phyloP scores from a whole-genome alignment of 2,329 filamentous ascomycete genomes.

The Biscogniauxia mediterranea region DNA sequence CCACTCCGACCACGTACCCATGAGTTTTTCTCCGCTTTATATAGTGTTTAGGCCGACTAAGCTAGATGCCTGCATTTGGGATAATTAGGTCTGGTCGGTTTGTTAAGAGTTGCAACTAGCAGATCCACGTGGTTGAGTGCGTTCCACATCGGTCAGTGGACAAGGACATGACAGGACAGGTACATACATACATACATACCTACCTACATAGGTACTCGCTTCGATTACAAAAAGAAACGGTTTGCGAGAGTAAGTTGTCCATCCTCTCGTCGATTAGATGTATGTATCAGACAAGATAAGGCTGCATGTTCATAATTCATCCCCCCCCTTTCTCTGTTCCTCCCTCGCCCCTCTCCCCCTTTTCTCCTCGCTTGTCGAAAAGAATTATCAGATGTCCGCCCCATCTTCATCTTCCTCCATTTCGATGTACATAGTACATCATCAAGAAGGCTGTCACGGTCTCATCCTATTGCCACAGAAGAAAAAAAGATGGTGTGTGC shows the following conservation, averaged over 20 bases:
- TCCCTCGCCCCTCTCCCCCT: neutral
- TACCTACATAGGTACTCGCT: too few relatives aligned
- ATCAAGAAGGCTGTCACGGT: neutral
- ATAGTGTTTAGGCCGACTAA: neutral
- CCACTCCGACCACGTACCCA: neutral
- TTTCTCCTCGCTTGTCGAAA: neutral
- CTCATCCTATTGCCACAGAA: neutral
- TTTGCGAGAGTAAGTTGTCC: neutral
- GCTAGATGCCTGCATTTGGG: neutral
- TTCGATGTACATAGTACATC: neutral
- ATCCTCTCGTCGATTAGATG: neutral
- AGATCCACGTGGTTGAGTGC: conserved; percentile 20
- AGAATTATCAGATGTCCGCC: neutral
- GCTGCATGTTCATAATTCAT: conserved; percentile 4
- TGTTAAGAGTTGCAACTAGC: conserved; percentile 2
- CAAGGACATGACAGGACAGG: too few relatives aligned
- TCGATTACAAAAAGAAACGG: too few relatives aligned
- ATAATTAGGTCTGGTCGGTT: conserved; percentile 2
- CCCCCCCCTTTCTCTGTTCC: neutral
- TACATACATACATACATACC: too few relatives aligned
- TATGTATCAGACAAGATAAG: conserved; percentile 1
- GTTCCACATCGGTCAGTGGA: conserved; percentile 11
- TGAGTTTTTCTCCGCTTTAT: neutral
- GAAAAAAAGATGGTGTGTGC: neutral
- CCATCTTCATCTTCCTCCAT: neutral